Base-by-base conservation (phyloP, 177 flowering plant genomes). In the Tripterygium wilfordii region DNA sequence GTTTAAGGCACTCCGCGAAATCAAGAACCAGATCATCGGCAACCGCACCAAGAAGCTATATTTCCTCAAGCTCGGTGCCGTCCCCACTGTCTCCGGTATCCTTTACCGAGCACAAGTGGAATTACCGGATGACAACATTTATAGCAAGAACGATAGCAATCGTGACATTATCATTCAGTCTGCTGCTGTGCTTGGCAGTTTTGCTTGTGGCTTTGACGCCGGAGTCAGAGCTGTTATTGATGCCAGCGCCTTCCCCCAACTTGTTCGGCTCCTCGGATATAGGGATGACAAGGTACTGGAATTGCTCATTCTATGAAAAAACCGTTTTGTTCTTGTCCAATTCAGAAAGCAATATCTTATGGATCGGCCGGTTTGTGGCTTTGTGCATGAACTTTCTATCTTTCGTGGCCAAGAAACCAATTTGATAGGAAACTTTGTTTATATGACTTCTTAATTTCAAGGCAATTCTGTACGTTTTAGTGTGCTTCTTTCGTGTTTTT, bases 21-120 rank as follows among this genome's bases (percentile, higher is more conserved):
- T 92, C 44, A 92, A 92, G 74, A 92, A 92, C 59, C 97, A 82
- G 70, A 92, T 92, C 50, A 92, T 92, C 36, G 98, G 98, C 1
- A 92, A 92, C 61, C 83, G 81, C 29, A 89, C 98, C 43, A 92
- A 86, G 74, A 92, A 92, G 68, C 74, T 89, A 42, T 61, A 79
- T 25, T 92, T 64, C 67, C 67, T 89, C 64, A 84, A 86, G 62
- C 89, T 86, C 55, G 96, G 87, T 36, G 84, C 82, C 10, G 90
- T 86, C 17, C 88, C 97, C 8, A 63, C 63, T 52, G 70, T 89
- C 40, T 83, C 80, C 46, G 53, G 50, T 17, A 56, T 77, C 25
- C 72, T 89, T 8, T 23, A 28, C 17, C 8, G 16, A 17, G 20
- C 45, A 6, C 15, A 3, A 3, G 30, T 2, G 5, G 45, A 42